phyloP scores from a whole-genome alignment of 2,329 filamentous ascomycete genomes.

The Cordyceps cicadae region DNA sequence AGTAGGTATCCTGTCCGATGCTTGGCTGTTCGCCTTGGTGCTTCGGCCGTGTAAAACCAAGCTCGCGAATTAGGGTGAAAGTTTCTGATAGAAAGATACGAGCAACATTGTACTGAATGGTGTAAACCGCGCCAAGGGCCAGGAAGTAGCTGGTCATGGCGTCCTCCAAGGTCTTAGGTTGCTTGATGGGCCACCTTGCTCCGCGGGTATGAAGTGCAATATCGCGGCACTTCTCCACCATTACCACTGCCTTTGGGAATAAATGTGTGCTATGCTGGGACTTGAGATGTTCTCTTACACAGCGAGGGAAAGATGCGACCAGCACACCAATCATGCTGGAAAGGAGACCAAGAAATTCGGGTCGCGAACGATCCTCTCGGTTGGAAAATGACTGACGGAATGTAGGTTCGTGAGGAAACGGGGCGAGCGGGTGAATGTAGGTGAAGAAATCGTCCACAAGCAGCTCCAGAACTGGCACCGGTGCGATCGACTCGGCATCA shows the following conservation, averaged over 20 bases:
- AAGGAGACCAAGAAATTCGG: conserved; percentile 60
- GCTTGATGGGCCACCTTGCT: conserved; percentile 38
- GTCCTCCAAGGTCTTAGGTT: conserved; percentile 42
- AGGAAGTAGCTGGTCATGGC: conserved; percentile 71
- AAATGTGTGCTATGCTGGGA: conserved; percentile 52
- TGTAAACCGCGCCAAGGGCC: conserved; percentile 58
- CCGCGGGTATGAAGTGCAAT: conserved; percentile 62
- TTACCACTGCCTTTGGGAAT: conserved; percentile 59
- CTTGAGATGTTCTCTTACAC: conserved; percentile 61
- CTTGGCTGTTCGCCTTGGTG: conserved; percentile 29
- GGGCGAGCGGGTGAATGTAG: conserved; percentile 68
- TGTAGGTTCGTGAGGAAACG: conserved; percentile 71
- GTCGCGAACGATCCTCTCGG: conserved; percentile 57
- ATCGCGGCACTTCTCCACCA: conserved; percentile 63
- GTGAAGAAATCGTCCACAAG: conserved; percentile 78
- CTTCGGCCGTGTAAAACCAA: conserved; percentile 55
- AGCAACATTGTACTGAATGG: conserved; percentile 57
- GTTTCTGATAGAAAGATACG: conserved; percentile 67
- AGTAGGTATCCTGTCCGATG: conserved; percentile 32
- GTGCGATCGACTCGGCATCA: conserved; percentile 62
- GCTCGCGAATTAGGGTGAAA: conserved; percentile 57
- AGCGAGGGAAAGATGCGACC: conserved; percentile 69
- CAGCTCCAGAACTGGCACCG: conserved; percentile 57
- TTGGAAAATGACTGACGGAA: conserved; percentile 61
- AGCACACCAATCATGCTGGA: conserved; percentile 66